Conservation (phyloP, 148 eudicot species). For the Limonium bicolor region DNA sequence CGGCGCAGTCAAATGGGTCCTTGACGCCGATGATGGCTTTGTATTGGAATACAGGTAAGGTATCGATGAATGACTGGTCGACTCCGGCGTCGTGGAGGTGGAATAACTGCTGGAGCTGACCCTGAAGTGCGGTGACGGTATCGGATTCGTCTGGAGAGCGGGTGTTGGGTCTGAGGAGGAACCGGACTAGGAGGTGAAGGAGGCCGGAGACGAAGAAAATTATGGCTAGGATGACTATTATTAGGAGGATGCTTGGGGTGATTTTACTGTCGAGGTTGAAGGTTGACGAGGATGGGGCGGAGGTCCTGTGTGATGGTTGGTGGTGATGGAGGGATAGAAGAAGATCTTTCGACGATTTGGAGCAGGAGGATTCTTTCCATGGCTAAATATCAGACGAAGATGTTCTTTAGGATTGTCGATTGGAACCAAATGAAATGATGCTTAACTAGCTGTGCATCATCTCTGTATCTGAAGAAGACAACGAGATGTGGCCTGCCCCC, state of each 20-base stretch:
- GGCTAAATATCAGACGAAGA: too few species aligned
- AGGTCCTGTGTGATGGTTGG: too few species aligned
- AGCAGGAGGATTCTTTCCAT: too few species aligned
- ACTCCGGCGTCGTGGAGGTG: constrained; percentile 29
- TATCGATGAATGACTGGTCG: constrained; percentile 25
- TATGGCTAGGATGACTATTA: constrained; percentile 33
- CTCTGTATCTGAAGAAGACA: too few species aligned
- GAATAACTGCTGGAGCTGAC: constrained; percentile 47
- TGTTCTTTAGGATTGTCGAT: too few species aligned
- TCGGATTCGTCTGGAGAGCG: constrained; percentile 24
- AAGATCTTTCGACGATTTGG: too few species aligned
- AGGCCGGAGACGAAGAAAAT: constrained; percentile 28
- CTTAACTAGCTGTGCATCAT: too few species aligned
- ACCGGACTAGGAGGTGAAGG: constrained; percentile 33
- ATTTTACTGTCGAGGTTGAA: constrained; percentile 21
- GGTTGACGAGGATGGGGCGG: constrained; percentile 11
- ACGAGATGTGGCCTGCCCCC: too few species aligned
- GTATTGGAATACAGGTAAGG: constrained; percentile 23
- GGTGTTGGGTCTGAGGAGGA: constrained; percentile 20
- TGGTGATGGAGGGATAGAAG: too few species aligned
- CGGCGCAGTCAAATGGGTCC: constrained; percentile 36
- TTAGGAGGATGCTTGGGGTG: constrained; percentile 39
- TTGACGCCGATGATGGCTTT: constrained; percentile 16
- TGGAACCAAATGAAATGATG: too few species aligned
- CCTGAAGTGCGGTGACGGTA: constrained; percentile 19